Percentiles rank a stretch among this genome's conserved stretches.
These are phyloP conservation scores for Cryphonectria radicalis DNA, from an alignment of 2,329 filamentous ascomycete species.

Conservation along the genomic window DNA sequence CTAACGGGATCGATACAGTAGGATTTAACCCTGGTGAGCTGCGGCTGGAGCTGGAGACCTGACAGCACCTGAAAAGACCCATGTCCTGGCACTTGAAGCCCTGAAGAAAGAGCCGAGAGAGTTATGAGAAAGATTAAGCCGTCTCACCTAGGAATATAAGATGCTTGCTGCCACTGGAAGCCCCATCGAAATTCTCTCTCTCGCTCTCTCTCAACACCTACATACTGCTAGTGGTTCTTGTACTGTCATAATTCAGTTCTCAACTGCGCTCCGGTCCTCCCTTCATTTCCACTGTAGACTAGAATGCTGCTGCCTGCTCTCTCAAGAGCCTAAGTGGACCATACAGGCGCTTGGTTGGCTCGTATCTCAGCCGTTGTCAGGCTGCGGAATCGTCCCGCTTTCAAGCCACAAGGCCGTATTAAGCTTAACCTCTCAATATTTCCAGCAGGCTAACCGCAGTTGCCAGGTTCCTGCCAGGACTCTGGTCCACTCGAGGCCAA, in stretches of 20 bases:
- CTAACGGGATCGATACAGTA: not conserved
- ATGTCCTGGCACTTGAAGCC: not conserved
- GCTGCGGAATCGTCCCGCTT: not conserved
- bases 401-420: slow-evolving; percentile 1
- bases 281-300: not conserved
- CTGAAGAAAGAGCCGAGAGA: not conserved
- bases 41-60: not conserved
- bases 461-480: slow-evolving; percentile 5
- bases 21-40: not conserved
- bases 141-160: not conserved
- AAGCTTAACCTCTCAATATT: slow-evolving; percentile 16
- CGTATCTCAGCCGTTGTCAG: slow-evolving; percentile 8
- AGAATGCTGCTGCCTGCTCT: not conserved
- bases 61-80: not conserved
- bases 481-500: not conserved
- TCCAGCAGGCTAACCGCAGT: slow-evolving; percentile 14
- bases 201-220: not conserved
- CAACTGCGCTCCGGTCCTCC: not conserved
- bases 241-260: not conserved
- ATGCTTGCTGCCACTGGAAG: not conserved
- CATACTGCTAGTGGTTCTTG: not conserved
- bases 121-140: not conserved
- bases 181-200: not conserved
- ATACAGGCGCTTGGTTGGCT: not conserved
- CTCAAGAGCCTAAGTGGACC: not conserved